Evolutionary conservation across 1,284 basidiomycete genomes (phyloP), one percentile per base, ranked within the genome.

Genomic region (Apiotrichum gamsii): DNA sequence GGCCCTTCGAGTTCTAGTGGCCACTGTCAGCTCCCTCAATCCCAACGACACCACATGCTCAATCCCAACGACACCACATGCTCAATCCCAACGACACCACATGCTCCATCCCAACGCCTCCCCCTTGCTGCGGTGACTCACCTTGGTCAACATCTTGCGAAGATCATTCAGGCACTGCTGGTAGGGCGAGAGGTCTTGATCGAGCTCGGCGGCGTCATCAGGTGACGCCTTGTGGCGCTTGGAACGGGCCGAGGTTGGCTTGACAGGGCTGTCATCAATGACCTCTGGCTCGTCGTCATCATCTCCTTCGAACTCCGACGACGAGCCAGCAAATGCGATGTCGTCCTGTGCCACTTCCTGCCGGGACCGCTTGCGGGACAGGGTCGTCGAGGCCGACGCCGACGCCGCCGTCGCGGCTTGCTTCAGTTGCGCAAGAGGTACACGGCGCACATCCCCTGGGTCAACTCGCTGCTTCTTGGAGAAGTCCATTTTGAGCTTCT

Each of bases 221-320:
- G 10, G 18, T 28, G 29, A 19, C 19, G 31, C 32, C 20, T 23
- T 8, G 25, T 32, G 14, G 16, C 34, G 4, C 3, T 10, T 8
- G 5, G 8, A 25, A 24, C 18, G 38, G 4, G 28, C 19, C 90
- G 16, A 94, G 77, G 14, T 80, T 84, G 23, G 13, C 5, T 19
- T 65, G 88, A n/a, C n/a, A n/a, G 87, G 90, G 94, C 94, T 14
- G 45, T 45, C 43, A 2, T 49, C 48, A 18, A 39, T 43, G 25
- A 28, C 25, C 11, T 28, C 25, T 0, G 43, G 47, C 15, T 39
- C 53, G 19, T 51, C 47, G 13, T 58, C 66, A 43, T 70, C 67
- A 39, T 61, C 59, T 14, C 53, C 54, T n/a, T n/a, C n/a, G n/a
- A n/a, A n/a, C n/a, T n/a, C n/a, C 46, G 58, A 69, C 8, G 51